phyloP scores from a whole-genome alignment of 441 rosid species.

The Capsella rubella region DNA sequence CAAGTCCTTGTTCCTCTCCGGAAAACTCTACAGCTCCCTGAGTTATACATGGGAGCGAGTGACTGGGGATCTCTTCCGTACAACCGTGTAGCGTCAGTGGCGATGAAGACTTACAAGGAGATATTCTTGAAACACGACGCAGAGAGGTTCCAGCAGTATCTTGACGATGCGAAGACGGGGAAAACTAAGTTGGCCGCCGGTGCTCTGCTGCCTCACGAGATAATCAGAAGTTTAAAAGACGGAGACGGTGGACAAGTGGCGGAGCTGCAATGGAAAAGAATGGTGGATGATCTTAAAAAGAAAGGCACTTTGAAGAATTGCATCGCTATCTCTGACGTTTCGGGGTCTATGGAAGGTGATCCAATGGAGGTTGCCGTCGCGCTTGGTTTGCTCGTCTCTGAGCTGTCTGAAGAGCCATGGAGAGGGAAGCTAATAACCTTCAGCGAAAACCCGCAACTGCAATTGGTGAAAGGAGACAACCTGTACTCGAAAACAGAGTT shows the following conservation, averaged over 20 bases:
- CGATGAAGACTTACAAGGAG: slow-evolving; percentile 56
- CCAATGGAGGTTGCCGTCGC: slow-evolving; percentile 71
- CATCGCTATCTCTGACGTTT: slow-evolving; percentile 64
- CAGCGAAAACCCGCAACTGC: slow-evolving; percentile 53
- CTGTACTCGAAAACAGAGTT: slow-evolving; percentile 47
- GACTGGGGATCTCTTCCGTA: slow-evolving; percentile 53
- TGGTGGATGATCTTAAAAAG: slow-evolving; percentile 53
- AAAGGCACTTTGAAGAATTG: slow-evolving; percentile 60
- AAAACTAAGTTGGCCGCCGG: slow-evolving; percentile 53
- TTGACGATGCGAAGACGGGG: slow-evolving; percentile 46
- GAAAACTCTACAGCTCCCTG: slow-evolving; percentile 56
- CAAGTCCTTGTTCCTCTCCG: slow-evolving; percentile 57
- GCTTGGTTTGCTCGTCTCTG: slow-evolving; percentile 63
- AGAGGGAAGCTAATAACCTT: slow-evolving; percentile 69
- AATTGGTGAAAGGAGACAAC: slow-evolving; percentile 48
- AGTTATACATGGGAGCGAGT: slow-evolving; percentile 56
- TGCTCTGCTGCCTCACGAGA: slow-evolving; percentile 61
- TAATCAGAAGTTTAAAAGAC: slow-evolving; percentile 42
- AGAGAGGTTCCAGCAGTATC: slow-evolving; percentile 46
- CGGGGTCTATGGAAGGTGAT: slow-evolving; percentile 50
- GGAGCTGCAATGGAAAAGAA: slow-evolving; percentile 58
- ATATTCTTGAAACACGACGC: slow-evolving; percentile 50
- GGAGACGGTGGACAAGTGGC: slow-evolving; percentile 48
- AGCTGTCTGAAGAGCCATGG: slow-evolving; percentile 63
- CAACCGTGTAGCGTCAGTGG: slow-evolving; percentile 59